Conservation (phyloP, 768 basidiomycete species). For the Kwoniella shandongensis region DNA sequence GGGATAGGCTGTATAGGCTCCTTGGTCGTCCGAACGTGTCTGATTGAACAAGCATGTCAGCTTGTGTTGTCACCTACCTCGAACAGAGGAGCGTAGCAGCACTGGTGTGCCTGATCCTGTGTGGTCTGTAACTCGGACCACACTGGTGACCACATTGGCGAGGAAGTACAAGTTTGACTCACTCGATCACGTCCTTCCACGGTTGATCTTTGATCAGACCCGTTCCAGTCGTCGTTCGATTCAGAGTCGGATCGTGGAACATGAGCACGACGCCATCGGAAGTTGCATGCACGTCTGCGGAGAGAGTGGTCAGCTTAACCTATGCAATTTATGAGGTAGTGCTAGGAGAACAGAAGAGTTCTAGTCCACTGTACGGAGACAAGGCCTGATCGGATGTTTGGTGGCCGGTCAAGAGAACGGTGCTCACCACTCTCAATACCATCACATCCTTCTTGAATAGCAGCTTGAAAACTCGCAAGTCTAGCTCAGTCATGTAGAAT, state of each 20-base stretch:
- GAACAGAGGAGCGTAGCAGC: too few species aligned
- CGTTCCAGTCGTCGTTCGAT: constrained; percentile 53
- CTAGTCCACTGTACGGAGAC: too few species aligned
- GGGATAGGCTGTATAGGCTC: constrained; percentile 54
- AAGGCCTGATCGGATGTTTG: too few species aligned
- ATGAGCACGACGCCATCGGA: constrained; percentile 52
- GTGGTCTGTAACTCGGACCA: too few species aligned
- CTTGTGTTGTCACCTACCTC: too few species aligned
- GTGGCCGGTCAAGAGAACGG: too few species aligned
- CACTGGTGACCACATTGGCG: too few species aligned
- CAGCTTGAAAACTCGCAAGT: constrained; percentile 49
- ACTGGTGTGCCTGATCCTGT: too few species aligned
- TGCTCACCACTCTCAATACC: constrained; percentile 52
- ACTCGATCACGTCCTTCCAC: constrained; percentile 53
- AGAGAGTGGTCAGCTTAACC: too few species aligned
- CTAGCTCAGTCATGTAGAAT: constrained; percentile 1
- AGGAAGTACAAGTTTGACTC: constrained; percentile 14
- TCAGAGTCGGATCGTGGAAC: constrained; percentile 54
- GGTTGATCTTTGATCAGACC: constrained; percentile 49
- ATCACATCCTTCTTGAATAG: constrained; percentile 49
- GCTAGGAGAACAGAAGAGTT: too few species aligned
- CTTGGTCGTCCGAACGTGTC: constrained; percentile 52
- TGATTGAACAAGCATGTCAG: too few species aligned
- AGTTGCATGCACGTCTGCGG: constrained; percentile 48
- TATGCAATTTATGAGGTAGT: too few species aligned